A percentile compares a stretch with the other conserved stretches of the same genome.
These are phyloP conservation scores for Aspergillus homomorphus DNA, from an alignment of 495 filamentous ascomycete genomes.

Conservation along the genomic window DNA sequence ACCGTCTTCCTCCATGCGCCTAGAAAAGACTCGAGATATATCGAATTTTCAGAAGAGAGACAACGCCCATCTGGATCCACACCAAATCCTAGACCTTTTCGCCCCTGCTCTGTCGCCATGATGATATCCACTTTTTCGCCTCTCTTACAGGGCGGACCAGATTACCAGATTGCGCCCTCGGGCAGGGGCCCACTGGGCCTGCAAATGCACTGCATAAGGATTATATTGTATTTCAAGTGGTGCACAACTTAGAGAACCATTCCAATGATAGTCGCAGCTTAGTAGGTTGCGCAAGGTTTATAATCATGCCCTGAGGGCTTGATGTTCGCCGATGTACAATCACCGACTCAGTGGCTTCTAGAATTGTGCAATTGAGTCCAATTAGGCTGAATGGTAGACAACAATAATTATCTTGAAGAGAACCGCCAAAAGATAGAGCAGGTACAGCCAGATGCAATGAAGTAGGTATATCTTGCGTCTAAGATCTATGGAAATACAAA, in stretches of 20 bases:
- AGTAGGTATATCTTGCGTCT: neutral
- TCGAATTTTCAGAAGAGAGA: neutral
- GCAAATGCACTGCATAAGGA: neutral
- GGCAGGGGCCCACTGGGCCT: neutral
- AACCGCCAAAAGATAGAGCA: too few species aligned
- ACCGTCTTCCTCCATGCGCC: neutral
- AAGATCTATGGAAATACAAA: neutral
- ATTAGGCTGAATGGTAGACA: too few species aligned
- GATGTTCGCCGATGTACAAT: too few species aligned
- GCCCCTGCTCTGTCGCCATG: neutral
- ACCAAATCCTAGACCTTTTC: neutral
- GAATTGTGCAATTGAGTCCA: too few species aligned
- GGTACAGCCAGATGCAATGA: neutral
- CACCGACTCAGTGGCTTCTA: too few species aligned
- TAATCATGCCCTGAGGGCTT: too few species aligned
- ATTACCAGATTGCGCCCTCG: neutral
- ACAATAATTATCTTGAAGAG: too few species aligned
- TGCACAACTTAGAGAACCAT: too few species aligned
- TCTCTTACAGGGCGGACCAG: neutral
- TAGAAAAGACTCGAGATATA: neutral
- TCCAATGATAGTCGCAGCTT: too few species aligned
- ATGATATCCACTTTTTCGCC: neutral
- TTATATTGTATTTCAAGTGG: too few species aligned
- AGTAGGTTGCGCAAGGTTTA: too few species aligned
- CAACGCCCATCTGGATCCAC: neutral